These are phyloP conservation scores for Daedaleopsis nitida DNA, from an alignment of 768 basidiomycete genomes.

Conservation along the genomic window DNA sequence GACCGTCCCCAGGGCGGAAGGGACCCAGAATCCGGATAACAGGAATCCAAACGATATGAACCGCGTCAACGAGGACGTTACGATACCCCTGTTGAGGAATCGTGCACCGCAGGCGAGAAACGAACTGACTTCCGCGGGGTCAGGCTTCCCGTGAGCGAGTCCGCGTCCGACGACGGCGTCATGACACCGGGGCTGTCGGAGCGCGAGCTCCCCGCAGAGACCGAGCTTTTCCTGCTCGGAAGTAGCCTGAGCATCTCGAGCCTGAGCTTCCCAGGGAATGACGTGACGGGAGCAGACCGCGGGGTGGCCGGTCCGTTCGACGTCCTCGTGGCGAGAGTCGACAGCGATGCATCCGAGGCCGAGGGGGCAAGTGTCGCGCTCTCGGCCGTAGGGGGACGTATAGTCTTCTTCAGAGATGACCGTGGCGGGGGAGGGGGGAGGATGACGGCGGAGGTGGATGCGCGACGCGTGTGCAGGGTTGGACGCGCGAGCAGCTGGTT, in stretches of 20 bases:
- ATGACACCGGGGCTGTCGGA: constrained; percentile 36
- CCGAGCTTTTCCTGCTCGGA: constrained; percentile 32
- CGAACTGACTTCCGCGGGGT: constrained; percentile 63
- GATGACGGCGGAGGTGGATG: constrained; percentile 20
- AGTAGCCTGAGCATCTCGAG: constrained; percentile 56
- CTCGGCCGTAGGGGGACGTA: constrained; percentile 38
- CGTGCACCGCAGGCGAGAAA: constrained; percentile 51
- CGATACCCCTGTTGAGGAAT: constrained; percentile 4
- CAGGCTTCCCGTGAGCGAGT: constrained; percentile 24
- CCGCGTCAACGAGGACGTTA: not conserved
- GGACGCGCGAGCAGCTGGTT: constrained; percentile 16
- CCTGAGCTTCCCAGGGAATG: constrained; percentile 38
- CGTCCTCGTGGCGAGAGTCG: constrained; percentile 43
- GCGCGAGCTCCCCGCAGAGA: constrained; percentile 33
- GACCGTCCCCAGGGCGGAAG: not conserved
- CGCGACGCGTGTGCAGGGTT: constrained; percentile 14
- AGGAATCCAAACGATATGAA: not conserved
- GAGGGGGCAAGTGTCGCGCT: constrained; percentile 34
- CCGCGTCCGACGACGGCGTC: constrained; percentile 22
- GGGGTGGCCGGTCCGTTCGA: constrained; percentile 38
- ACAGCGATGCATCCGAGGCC: constrained; percentile 42
- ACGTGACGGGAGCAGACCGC: constrained; percentile 20
- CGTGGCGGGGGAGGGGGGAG: constrained; percentile 55
- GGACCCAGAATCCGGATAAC: not conserved
- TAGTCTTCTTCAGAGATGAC: constrained; percentile 65